These are phyloP conservation scores for Cercospora zeae-maydis DNA, from an alignment of 2,329 filamentous ascomycete genomes.

Conservation along the genomic window DNA sequence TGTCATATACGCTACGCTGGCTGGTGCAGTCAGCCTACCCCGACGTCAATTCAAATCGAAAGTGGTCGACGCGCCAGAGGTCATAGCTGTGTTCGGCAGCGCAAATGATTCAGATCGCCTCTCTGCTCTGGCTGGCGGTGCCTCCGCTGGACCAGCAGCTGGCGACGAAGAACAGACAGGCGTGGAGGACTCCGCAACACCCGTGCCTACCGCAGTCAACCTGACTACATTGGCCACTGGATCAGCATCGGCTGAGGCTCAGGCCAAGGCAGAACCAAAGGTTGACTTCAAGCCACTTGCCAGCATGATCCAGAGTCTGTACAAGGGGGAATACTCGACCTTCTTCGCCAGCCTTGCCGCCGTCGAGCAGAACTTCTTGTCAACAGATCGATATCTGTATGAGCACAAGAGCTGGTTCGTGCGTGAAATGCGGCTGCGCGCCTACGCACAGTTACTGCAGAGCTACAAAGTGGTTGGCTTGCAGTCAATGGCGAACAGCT, in stretches of 20 bases:
- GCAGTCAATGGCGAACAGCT: constrained; percentile 94
- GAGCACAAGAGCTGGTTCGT: constrained; percentile 98
- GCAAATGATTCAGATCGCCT: constrained; percentile 78
- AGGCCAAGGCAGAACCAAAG: constrained; percentile 73
- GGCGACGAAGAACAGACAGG: constrained; percentile 68
- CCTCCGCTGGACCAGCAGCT: constrained; percentile 76
- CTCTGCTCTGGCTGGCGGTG: constrained; percentile 71
- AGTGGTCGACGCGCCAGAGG: constrained; percentile 96
- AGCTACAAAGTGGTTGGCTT: constrained; percentile 97
- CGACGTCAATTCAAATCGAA: constrained; percentile 98
- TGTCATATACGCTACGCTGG: constrained; percentile 92
- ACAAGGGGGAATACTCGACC: constrained; percentile 87
- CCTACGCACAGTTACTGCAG: constrained; percentile 94
- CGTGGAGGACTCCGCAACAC: constrained; percentile 28
- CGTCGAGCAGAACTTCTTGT: constrained; percentile 91
- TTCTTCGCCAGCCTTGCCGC: constrained; percentile 88
- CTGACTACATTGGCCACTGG: constrained; percentile 72
- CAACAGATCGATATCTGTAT: constrained; percentile 87
- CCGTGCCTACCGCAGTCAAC: constrained; percentile 72
- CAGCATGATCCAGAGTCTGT: constrained; percentile 83
- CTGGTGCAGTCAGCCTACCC: constrained; percentile 90
- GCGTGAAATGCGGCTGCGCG: constrained; percentile 93
- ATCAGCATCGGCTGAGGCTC: constrained; percentile 52
- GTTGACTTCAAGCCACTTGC: constrained; percentile 88
- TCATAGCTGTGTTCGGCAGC: constrained; percentile 85